Evolutionary conservation across 179 eudicot genomes (phyloP).

Genomic region (Amaranthus tricolor): DNA sequence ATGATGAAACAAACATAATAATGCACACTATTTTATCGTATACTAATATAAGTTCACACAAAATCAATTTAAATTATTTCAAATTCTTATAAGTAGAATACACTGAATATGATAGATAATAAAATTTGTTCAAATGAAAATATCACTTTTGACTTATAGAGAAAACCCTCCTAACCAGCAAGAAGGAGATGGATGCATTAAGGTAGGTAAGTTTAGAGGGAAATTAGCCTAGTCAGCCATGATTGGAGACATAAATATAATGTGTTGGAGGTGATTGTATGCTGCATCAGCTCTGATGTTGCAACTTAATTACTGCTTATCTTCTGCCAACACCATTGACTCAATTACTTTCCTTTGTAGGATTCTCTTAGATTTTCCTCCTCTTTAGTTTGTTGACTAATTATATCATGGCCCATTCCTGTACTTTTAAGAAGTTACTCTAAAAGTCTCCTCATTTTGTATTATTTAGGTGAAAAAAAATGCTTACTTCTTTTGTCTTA

Average conservation of each 20-base stretch:
- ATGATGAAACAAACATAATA: too few species aligned
- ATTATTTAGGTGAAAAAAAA: neutral
- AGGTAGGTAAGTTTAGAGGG: neutral
- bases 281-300: constrained; percentile 33
- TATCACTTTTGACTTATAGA: too few species aligned
- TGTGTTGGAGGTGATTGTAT: constrained; percentile 35
- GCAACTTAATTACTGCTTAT: constrained; percentile 7
- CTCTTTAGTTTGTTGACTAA: neutral
- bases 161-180: too few species aligned
- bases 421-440: neutral
- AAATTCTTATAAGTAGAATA: too few species aligned
- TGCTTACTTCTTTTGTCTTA: too few species aligned
- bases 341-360: neutral
- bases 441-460: neutral
- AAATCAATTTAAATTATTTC: too few species aligned
- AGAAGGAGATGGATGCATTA: constrained; percentile 13
- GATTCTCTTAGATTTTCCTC: constrained; percentile 11
- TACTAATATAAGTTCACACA: too few species aligned
- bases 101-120: too few species aligned
- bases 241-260: constrained; percentile 13
- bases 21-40: too few species aligned
- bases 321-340: neutral
- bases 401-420: too few species aligned
- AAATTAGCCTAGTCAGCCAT: constrained; percentile 23
- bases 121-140: too few species aligned